Conservation (phyloP, 495 filamentous ascomycete species). For the Talaromyces adpressus region DNA sequence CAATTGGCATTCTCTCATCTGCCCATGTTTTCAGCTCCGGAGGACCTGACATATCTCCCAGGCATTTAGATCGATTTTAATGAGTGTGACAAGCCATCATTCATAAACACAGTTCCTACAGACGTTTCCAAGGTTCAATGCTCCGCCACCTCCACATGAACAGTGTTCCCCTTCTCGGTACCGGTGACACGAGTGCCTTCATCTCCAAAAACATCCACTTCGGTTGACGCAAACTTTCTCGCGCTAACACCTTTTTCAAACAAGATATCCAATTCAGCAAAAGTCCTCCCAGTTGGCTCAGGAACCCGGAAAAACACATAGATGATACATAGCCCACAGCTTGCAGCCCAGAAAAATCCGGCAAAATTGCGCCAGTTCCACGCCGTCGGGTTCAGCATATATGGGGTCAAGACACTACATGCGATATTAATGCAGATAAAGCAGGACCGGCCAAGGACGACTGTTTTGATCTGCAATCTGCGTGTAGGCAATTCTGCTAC, state of each 20-base stretch:
- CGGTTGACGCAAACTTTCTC: conserved; percentile 46
- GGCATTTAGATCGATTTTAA: too few species aligned
- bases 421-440: too few species aligned
- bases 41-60: too few species aligned
- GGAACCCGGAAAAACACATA: conserved; percentile 31
- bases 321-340: too few species aligned
- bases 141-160: background rate
- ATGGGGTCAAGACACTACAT: conserved; percentile 19
- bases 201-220: conserved; percentile 14
- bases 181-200: conserved; percentile 25
- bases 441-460: too few species aligned
- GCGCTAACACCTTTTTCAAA: conserved; percentile 48
- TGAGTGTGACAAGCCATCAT: too few species aligned
- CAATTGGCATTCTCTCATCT: too few species aligned
- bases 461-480: too few species aligned
- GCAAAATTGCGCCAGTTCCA: conserved; percentile 45
- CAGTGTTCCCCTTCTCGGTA: conserved; percentile 39
- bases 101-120: too few species aligned
- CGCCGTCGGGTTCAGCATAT: conserved; percentile 53
- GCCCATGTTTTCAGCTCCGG: too few species aligned
- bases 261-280: conserved; percentile 53
- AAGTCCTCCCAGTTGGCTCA: conserved; percentile 51
- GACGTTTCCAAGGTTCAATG: background rate
- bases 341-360: too few species aligned
- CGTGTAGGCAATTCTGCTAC: too few species aligned